Evolutionary conservation across 2,329 filamentous ascomycete genomes (phyloP).

Genomic region (Nemania sp.): DNA sequence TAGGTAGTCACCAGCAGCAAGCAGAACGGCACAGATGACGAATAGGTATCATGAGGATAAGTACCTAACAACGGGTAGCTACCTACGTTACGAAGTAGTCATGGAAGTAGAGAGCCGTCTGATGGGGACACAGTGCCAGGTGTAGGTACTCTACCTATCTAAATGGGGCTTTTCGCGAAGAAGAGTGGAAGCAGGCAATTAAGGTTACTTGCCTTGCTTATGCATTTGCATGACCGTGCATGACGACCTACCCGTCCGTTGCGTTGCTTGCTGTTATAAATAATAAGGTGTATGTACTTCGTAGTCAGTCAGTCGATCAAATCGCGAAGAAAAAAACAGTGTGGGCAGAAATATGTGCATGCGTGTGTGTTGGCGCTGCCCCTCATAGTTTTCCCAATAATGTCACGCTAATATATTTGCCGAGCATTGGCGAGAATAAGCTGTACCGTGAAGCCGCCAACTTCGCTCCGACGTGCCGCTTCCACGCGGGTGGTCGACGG

Average conservation of each 20-base stretch:
- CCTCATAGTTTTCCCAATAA: constrained; percentile 15
- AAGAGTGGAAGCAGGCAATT: constrained; percentile 21
- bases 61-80: too few species aligned
- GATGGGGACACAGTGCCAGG: neutral
- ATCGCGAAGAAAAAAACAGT: too few species aligned
- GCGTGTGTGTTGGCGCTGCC: too few species aligned
- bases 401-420: constrained; percentile 23
- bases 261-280: constrained; percentile 10
- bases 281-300: constrained; percentile 15
- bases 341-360: too few species aligned
- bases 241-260: too few species aligned
- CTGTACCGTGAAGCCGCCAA: constrained; percentile 17
- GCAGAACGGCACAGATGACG: too few species aligned
- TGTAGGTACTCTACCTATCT: constrained; percentile 13
- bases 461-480: constrained; percentile 25
- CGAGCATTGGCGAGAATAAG: constrained; percentile 18
- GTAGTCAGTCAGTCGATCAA: too few species aligned
- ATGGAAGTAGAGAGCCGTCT: neutral
- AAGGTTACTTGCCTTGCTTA: constrained; percentile 27
- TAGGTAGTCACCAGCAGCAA: too few species aligned
- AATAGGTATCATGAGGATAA: too few species aligned
- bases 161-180: constrained; percentile 14
- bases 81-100: too few species aligned
- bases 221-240: constrained; percentile 24
- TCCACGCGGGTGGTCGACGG: constrained; percentile 12